Evolutionary conservation across 352 stramenopile species (phyloP).

Genomic region (Phytopythium cucurbitacearum): DNA sequence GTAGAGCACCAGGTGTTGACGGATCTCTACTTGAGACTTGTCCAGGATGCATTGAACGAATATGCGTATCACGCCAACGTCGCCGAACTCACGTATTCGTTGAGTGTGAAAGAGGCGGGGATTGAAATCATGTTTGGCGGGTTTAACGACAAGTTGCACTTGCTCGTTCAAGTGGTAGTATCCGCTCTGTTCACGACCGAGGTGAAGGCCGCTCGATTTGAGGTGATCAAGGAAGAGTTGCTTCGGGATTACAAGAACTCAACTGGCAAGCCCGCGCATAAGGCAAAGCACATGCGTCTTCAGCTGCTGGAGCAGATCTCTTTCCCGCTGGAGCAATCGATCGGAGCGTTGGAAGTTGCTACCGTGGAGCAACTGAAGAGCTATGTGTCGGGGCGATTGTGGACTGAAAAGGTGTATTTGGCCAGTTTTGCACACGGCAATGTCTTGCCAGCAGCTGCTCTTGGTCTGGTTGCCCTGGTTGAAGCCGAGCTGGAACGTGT

Average conservation of each 20-base stretch:
- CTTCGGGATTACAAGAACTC: conserved; percentile 66
- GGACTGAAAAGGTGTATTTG: conserved; percentile 40
- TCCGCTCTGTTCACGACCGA: conserved; percentile 42
- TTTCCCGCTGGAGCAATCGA: conserved; percentile 40
- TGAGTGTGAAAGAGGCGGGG: conserved; percentile 56
- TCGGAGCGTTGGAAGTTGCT: conserved; percentile 37
- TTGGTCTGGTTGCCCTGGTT: conserved; percentile 29
- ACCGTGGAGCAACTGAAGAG: conserved; percentile 31
- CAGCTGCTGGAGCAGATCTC: conserved; percentile 50
- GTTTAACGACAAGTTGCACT: conserved; percentile 71
- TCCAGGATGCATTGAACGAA: conserved; percentile 64
- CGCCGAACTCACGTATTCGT: conserved; percentile 64
- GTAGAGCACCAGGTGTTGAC: conserved; percentile 35
- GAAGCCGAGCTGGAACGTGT: conserved; percentile 38
- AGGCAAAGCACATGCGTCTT: conserved; percentile 61
- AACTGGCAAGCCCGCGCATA: conserved; percentile 47
- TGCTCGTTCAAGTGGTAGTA: conserved; percentile 62
- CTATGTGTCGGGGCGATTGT: conserved; percentile 44
- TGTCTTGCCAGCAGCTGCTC: conserved; percentile 27
- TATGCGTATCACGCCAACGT: conserved; percentile 75
- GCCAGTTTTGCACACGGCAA: conserved; percentile 77
- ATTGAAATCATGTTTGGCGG: conserved; percentile 69
- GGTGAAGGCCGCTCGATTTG: conserved; percentile 49
- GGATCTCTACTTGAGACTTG: conserved; percentile 59
- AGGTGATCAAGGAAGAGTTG: conserved; percentile 64